These are phyloP conservation scores for Bolboschoenoplectus hybrid DNA, from an alignment of 202 grass and related monocot genomes.

Conservation along the genomic window DNA sequence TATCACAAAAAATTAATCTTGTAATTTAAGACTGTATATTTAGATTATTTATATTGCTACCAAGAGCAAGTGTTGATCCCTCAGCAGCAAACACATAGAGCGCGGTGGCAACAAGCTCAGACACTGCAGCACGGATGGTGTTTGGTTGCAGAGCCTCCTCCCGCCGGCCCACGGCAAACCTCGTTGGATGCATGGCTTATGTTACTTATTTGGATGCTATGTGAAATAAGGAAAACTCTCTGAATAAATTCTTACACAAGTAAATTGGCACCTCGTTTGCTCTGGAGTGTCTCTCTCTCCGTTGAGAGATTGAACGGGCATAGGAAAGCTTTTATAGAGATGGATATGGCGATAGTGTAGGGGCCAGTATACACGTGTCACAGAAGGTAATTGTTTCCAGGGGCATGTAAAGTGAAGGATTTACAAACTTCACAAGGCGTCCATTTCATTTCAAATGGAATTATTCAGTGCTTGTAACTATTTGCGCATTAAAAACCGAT, in stretches of 20 bases:
- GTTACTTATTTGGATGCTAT: slow-evolving; percentile 15
- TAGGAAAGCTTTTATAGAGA: slow-evolving; percentile 35
- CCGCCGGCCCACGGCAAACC: slow-evolving; percentile 39
- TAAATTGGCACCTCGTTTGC: neutral
- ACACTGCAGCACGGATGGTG: slow-evolving; percentile 61
- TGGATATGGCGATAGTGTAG: neutral
- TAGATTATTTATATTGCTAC: slow-evolving; percentile 41
- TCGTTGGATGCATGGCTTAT: slow-evolving; percentile 41
- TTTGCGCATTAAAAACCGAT: neutral
- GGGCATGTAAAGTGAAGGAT: slow-evolving; percentile 29
- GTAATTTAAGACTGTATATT: neutral
- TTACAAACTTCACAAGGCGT: neutral
- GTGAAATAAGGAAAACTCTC: neutral
- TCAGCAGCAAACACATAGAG: slow-evolving; percentile 86
- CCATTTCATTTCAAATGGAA: slow-evolving; percentile 19
- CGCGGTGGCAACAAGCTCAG: slow-evolving; percentile 80
- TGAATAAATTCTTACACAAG: slow-evolving; percentile 1
- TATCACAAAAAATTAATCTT: neutral
- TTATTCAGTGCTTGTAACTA: neutral
- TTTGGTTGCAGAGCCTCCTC: slow-evolving; percentile 51
- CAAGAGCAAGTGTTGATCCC: slow-evolving; percentile 76
- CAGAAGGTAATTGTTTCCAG: slow-evolving; percentile 3
- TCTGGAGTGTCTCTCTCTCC: neutral
- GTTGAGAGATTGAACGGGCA: slow-evolving; percentile 13
- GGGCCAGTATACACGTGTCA: neutral